Percentiles rank a stretch among this genome's conserved stretches.
phyloP scores from a whole-genome alignment of 2,329 filamentous ascomycete species.

The Cercospora sp. region DNA sequence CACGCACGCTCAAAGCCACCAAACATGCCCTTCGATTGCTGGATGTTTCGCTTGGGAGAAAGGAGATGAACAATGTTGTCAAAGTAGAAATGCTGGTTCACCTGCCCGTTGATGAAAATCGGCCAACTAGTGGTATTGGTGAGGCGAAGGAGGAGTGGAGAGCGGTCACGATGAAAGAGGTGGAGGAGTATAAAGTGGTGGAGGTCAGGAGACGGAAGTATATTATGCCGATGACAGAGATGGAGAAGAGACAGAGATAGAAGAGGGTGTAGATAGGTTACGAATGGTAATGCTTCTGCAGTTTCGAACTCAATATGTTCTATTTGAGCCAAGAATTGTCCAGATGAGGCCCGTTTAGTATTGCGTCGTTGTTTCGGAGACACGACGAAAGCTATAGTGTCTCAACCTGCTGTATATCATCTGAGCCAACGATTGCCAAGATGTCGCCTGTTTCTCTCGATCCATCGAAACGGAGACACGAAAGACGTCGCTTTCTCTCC shows the following conservation, averaged over 20 bases:
- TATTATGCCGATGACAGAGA: background rate
- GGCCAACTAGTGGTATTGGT: background rate
- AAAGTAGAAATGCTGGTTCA: slow-evolving; percentile 1
- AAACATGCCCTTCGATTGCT: background rate
- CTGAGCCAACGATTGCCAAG: too few species aligned
- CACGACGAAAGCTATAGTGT: background rate
- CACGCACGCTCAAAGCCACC: background rate
- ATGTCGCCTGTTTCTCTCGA: too few species aligned
- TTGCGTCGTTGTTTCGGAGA: background rate
- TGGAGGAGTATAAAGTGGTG: background rate
- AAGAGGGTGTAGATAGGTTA: background rate
- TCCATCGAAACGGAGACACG: background rate
- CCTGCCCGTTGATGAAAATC: background rate
- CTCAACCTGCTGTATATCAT: too few species aligned
- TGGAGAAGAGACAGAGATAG: background rate
- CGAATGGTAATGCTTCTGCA: background rate
- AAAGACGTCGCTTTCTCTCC: background rate
- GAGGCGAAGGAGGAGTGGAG: background rate
- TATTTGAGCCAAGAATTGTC: background rate
- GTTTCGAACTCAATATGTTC: background rate
- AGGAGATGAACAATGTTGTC: background rate
- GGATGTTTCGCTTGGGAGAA: background rate
- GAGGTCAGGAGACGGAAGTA: background rate
- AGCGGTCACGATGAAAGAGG: background rate
- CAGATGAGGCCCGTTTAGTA: background rate